Base-by-base conservation (phyloP, 192 early-diverging fungal genomes). In the Umbelopsis ramanniana region DNA sequence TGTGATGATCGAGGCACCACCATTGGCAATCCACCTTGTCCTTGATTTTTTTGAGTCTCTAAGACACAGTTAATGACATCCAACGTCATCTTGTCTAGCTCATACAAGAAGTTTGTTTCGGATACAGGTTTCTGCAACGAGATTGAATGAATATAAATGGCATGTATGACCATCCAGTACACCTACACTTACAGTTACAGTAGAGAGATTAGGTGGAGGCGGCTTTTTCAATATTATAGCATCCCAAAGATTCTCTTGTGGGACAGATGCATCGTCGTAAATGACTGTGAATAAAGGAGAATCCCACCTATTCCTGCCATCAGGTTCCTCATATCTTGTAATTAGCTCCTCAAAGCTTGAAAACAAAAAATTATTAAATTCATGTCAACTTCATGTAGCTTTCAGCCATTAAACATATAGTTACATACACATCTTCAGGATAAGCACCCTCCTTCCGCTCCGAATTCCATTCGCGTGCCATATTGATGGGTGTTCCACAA, bases 251-350 rank as follows among this genome's bases (percentile, higher is more conserved):
- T 77, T 74, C 33, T 90, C 88, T 57, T 86, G 80, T 7, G 92
- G 90, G 33, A 91, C 75, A 12, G 79, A 72, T 2, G 71, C 69
- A 45, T 95, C 94, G 23, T 90, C 84, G 67, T 91, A 92, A 11
- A 95, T 81, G 7, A 98, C 76, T 0, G 93, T 94, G 71, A 97
- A 96, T n/a, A 99, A 82, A 21, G 98, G 98, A 2, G 94, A 89
- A 79, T 99, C 98, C 98, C 98, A 99, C 53, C 93, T 85, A 75
- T 94, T 94, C 12, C 87, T 79, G 7, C 87, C 85, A 71, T 97
- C 93, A 33, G 96, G 97, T 68, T 99, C 98, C 86, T 99, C 98
- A 55, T 94, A 98, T 37, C 98, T 84, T 47, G 91, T 89, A 10
- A 90, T 75, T 46, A 99, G 85, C 57, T 95, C 90, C 10, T 93